These are phyloP conservation scores for Saccharomyces hybrid DNA, from an alignment of 1,139 yeast genomes.

Conservation along the genomic window DNA sequence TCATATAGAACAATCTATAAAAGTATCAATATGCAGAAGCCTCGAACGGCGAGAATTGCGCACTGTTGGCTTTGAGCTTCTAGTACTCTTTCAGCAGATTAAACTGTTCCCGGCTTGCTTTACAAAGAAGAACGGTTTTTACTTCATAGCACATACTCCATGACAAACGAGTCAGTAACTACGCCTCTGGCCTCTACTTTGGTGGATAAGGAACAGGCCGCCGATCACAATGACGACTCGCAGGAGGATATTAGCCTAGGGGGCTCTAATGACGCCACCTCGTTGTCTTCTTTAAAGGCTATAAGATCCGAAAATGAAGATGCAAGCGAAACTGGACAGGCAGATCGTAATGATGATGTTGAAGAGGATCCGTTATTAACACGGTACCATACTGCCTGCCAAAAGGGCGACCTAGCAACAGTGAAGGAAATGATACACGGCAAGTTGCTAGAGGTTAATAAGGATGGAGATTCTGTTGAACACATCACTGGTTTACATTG, in stretches of 20 bases:
- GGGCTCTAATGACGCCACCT: neutral
- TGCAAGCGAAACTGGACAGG: neutral
- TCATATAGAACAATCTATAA: neutral
- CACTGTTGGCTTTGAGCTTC: neutral
- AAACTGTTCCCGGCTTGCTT: neutral
- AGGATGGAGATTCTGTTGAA: constrained; percentile 40
- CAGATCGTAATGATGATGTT: neutral
- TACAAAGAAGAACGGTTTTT: neutral
- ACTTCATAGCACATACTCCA: neutral
- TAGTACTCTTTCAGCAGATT: neutral
- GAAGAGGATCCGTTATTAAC: constrained; percentile 5
- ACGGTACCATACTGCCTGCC: constrained; percentile 39
- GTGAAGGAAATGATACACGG: constrained; percentile 38
- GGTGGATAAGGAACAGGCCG: neutral
- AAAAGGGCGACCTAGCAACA: constrained; percentile 40
- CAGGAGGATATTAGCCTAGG: neutral
- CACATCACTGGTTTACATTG: constrained; percentile 82
- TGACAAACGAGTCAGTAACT: neutral
- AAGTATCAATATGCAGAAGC: neutral
- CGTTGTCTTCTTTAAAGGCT: neutral
- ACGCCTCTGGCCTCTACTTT: neutral
- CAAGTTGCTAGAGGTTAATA: constrained; percentile 32
- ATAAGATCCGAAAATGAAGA: neutral
- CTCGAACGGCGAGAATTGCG: neutral
- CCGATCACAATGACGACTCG: neutral